Conservation (phyloP, 1,284 basidiomycete species). For the Cerrena zonata region DNA sequence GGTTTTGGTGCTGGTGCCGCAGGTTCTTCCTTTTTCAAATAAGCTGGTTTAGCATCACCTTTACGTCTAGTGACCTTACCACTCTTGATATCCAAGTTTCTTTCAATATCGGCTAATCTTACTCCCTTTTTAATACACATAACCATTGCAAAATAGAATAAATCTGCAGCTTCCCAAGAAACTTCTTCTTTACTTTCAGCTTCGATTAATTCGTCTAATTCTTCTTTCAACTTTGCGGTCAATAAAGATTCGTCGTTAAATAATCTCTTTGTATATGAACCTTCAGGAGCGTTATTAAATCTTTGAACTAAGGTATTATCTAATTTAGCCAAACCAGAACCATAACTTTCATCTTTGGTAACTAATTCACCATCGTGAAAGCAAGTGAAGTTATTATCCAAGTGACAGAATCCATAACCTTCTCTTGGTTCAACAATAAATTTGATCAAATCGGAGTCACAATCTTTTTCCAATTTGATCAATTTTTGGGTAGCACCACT, state of each 20-base stretch:
- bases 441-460: constrained; percentile 89
- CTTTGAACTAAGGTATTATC: constrained; percentile 78
- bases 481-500: constrained; percentile 91
- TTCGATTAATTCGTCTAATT: constrained; percentile 91
- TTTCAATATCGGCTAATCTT: constrained; percentile 79
- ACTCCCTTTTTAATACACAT: constrained; percentile 86
- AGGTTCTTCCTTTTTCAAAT: constrained; percentile 37
- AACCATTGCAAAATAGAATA: constrained; percentile 89
- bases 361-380: too few relatives aligned
- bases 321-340: constrained; percentile 76
- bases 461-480: constrained; percentile 80
- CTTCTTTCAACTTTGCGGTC: constrained; percentile 93
- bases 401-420: constrained; percentile 87
- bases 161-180: constrained; percentile 94
- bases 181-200: constrained; percentile 80
- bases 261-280: constrained; percentile 87
- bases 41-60: constrained; percentile 92
- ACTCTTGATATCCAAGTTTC: constrained; percentile 80
- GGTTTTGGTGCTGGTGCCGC: constrained; percentile 28
- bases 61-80: constrained; percentile 83
- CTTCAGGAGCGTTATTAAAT: constrained; percentile 73
- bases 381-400: constrained; percentile 73
- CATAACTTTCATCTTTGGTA: constrained; percentile 87
- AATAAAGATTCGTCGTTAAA: constrained; percentile 82
- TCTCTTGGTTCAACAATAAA: constrained; percentile 90